Base-by-base conservation (phyloP, 495 filamentous ascomycete genomes). In the Aspergillus carlsbadensis region DNA sequence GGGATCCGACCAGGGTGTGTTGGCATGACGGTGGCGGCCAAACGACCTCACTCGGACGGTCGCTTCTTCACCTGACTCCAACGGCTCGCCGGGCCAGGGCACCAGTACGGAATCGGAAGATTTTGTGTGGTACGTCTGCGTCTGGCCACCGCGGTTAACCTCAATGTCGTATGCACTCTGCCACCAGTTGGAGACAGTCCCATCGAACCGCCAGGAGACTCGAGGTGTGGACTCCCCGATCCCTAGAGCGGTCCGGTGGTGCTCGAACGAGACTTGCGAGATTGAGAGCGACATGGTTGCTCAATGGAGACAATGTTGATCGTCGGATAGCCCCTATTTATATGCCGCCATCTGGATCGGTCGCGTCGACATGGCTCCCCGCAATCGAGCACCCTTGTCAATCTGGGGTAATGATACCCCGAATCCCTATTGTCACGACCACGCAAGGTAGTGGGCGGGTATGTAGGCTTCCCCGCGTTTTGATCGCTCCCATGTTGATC, bases 51-150 rank as follows among this genome's bases (percentile, higher is more conserved):
- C 58, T 2, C 58, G 45, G 6, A 60, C 52, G 2, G 40, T 56
- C 1, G 58, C 52, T 24, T 60, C 46, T 18, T 60, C 58, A 13
- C 52, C 58, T 0, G 58, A 55, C 22, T 52, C 11, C 39, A 60
- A 31, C 1, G 58, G 43, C 10, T 29, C 33, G n/a, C 26, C 15
- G 0, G 58, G 58, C 58, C 58, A 60, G 7, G 58, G 52, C 3
- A 60, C 58, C 1, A 60, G 40, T n/a, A 60, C 52, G 5, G 58
- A 60, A 18, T 60, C 52, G n/a, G 58, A 51, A 2, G 58, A 60
- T 14, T 60, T 48, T 31, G 47, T 18, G 22, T 41, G 48, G 22
- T 52, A 61, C 13, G 24, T 46, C 15, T 46, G 21, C 4, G 52
- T 13, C 3, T 53, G 34, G 8, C 46, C 58, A 14, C 13, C 36